phyloP scores from a whole-genome alignment of 805 yeast species.

The Saturnispora mendoncae region DNA sequence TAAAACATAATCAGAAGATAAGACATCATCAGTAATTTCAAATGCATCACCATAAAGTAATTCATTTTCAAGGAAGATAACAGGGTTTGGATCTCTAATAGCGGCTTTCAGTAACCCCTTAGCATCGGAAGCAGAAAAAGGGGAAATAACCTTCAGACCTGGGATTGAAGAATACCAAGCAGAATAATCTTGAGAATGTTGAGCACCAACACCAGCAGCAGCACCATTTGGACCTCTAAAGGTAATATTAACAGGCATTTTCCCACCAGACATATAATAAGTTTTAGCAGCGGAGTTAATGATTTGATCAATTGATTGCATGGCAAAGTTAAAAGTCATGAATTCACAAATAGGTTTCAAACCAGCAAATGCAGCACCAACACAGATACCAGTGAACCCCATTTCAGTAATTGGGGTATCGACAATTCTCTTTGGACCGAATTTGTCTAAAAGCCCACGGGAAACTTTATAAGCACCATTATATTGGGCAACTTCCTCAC shows the following conservation, averaged over 20 bases:
- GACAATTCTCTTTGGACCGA: constrained; percentile 86
- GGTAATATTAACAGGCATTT: constrained; percentile 91
- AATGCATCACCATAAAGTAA: constrained; percentile 86
- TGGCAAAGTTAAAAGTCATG: constrained; percentile 98
- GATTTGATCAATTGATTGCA: constrained; percentile 99
- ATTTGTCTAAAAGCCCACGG: constrained; percentile 88
- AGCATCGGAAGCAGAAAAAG: constrained; percentile 92
- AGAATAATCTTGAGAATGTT: constrained; percentile 95
- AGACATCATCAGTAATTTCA: constrained; percentile 81
- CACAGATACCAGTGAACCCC: constrained; percentile 95
- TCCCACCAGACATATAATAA: constrained; percentile 98
- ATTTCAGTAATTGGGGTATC: constrained; percentile 99
- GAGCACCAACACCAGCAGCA: constrained; percentile 99
- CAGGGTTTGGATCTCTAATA: constrained; percentile 97
- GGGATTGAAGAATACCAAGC: constrained; percentile 99
- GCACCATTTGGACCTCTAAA: constrained; percentile 99
- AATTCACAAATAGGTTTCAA: constrained; percentile 95
- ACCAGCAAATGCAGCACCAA: constrained; percentile 94
- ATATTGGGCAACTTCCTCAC: constrained; percentile 99
- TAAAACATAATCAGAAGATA: constrained; percentile 78
- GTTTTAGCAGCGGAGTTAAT: constrained; percentile 98
- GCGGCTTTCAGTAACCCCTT: constrained; percentile 95
- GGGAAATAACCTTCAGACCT: constrained; percentile 93
- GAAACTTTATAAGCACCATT: constrained; percentile 98
- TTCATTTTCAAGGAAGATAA: constrained; percentile 92